Evolutionary conservation across 2,329 filamentous ascomycete genomes (phyloP).

Genomic region (Pleurostoma richardsiae): DNA sequence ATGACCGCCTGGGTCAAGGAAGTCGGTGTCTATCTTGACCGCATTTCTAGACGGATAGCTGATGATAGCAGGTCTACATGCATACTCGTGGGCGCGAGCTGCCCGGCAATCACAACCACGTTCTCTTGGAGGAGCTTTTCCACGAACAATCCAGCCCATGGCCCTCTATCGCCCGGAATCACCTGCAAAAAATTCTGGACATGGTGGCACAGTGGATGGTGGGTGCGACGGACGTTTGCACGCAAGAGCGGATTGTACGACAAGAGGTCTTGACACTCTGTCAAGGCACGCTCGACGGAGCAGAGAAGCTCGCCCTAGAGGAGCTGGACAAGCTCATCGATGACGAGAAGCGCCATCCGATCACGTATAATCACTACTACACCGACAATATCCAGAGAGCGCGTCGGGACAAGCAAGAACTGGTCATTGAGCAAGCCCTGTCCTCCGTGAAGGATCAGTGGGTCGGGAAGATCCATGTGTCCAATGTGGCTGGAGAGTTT

Average conservation of each 20-base stretch:
- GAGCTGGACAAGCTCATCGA: conserved; percentile 24
- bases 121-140: conserved; percentile 4
- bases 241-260: conserved; percentile 3
- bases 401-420: conserved; percentile 13
- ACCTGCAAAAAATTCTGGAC: not conserved
- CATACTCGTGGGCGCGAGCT: conserved; percentile 5
- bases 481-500: too few species aligned
- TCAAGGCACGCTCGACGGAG: too few species aligned
- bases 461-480: conserved; percentile 4
- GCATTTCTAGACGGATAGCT: too few species aligned
- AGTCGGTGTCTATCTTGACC: too few species aligned
- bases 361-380: conserved; percentile 49
- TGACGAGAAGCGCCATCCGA: conserved; percentile 34
- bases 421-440: too few species aligned
- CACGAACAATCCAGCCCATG: conserved; percentile 5
- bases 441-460: too few species aligned
- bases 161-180: not conserved
- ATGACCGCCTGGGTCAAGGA: too few species aligned
- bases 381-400: conserved; percentile 27
- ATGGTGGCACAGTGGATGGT: too few species aligned
- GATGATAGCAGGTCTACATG: too few species aligned
- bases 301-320: conserved; percentile 15
- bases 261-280: too few species aligned
- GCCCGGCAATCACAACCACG: conserved; percentile 2
- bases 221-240: not conserved